phyloP scores from a whole-genome alignment of 2,329 filamentous ascomycete species.

The Sarocladium strictum region DNA sequence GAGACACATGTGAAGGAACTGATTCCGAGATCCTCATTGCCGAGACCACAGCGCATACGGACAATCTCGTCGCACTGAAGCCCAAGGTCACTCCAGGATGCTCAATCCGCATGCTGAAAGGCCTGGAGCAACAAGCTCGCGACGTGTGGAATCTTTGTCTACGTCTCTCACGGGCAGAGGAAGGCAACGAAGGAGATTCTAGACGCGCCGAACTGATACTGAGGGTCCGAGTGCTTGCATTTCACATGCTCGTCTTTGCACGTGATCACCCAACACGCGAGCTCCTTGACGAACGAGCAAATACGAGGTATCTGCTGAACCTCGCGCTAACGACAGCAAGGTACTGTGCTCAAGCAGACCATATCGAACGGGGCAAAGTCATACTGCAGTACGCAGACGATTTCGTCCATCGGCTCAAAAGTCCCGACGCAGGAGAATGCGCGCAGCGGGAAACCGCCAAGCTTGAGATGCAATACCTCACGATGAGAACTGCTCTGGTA shows the following conservation, averaged over 20 bases:
- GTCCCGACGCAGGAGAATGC: neutral
- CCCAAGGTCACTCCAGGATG: neutral
- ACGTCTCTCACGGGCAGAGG: constrained; percentile 32
- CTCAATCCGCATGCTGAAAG: constrained; percentile 15
- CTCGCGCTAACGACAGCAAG: constrained; percentile 62
- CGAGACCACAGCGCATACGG: constrained; percentile 23
- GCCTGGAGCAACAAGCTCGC: constrained; percentile 52
- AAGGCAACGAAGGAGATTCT: constrained; percentile 11
- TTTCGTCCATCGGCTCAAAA: constrained; percentile 32
- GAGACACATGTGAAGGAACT: neutral
- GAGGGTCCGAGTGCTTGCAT: constrained; percentile 50
- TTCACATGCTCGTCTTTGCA: constrained; percentile 57
- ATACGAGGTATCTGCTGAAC: constrained; percentile 54
- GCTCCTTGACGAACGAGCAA: constrained; percentile 21
- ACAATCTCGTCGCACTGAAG: neutral
- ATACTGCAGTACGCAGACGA: constrained; percentile 59
- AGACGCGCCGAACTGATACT: constrained; percentile 26
- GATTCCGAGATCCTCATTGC: constrained; percentile 17
- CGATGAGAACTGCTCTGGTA: constrained; percentile 62
- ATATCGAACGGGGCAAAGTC: constrained; percentile 52
- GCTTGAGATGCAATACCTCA: constrained; percentile 56
- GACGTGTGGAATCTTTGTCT: constrained; percentile 64
- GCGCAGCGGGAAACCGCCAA: constrained; percentile 13
- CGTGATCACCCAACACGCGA: constrained; percentile 29
- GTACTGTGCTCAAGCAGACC: constrained; percentile 39